phyloP scores from a whole-genome alignment of 139 green algal genomes.

The Yamagishiella unicocca region DNA sequence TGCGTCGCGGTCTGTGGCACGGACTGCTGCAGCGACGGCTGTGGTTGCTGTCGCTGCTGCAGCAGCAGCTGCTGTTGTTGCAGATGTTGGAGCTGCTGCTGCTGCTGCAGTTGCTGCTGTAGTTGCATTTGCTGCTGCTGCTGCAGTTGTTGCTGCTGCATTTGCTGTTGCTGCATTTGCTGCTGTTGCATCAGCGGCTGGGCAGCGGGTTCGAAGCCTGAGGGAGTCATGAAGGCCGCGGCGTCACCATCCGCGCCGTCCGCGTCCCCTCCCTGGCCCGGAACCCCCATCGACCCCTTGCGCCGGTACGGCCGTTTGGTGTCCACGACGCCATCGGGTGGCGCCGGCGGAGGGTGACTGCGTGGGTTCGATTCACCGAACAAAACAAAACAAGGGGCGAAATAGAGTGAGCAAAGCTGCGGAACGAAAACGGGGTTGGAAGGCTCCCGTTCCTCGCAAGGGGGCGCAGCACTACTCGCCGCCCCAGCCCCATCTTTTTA shows the following conservation, averaged over 20 bases:
- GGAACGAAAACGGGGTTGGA: too few relatives aligned
- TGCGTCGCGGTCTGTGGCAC: too few relatives aligned
- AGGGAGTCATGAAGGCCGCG: background rate
- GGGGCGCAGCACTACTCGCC: background rate
- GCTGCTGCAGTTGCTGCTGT: slow-evolving; percentile 1
- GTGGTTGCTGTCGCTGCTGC: background rate
- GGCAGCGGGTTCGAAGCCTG: background rate
- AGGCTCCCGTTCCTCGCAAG: background rate
- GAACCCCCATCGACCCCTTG: background rate
- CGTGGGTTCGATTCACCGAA: background rate
- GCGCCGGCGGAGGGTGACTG: background rate
- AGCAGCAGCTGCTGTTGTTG: background rate
- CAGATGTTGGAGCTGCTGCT: background rate
- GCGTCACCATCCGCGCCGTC: background rate
- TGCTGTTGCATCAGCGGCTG: background rate
- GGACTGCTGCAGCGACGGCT: background rate
- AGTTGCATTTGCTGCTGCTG: slow-evolving; percentile 3
- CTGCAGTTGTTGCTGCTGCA: background rate
- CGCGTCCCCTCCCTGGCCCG: too few relatives aligned
- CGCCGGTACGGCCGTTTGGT: slow-evolving; percentile 3
- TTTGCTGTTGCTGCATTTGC: background rate
- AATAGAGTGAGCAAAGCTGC: background rate
- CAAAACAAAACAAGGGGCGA: background rate
- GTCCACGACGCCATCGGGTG: background rate
- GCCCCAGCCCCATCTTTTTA: too few relatives aligned